Percentiles rank a stretch among this genome's conserved stretches.
Conservation (phyloP, 2,329 filamentous ascomycete species). For the Pochonia chlamydosporia region DNA sequence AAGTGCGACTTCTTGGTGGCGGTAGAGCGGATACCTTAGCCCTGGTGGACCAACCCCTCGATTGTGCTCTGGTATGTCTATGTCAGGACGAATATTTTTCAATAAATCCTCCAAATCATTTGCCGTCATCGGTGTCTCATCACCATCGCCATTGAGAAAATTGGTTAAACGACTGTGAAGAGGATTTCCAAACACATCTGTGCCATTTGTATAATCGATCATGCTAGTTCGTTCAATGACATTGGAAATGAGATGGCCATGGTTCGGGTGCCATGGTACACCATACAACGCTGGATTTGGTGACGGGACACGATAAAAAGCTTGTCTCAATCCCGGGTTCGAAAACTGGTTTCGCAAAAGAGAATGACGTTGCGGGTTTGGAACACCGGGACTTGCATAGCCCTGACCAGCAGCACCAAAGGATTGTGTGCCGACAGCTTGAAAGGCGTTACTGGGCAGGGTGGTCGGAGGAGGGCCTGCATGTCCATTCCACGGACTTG, state of each 20-base stretch:
- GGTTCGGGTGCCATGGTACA: slow-evolving; percentile 1
- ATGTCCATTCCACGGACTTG: background rate
- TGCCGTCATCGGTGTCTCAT: slow-evolving; percentile 35
- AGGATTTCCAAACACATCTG: slow-evolving; percentile 30
- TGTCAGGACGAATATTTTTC: slow-evolving; percentile 67
- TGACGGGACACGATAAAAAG: background rate
- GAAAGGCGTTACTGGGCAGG: background rate
- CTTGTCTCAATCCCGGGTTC: background rate
- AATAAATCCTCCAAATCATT: slow-evolving; percentile 66
- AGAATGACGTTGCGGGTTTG: background rate
- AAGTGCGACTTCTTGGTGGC: slow-evolving; percentile 77
- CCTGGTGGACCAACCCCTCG: slow-evolving; percentile 64
- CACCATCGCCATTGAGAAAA: slow-evolving; percentile 27
- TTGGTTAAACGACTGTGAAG: slow-evolving; percentile 26
- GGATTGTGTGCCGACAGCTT: background rate
- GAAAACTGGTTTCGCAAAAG: background rate
- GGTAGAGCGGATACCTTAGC: slow-evolving; percentile 65
- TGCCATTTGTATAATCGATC: slow-evolving; percentile 29
- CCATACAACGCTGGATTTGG: background rate
- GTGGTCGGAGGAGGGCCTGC: background rate
- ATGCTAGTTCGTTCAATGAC: slow-evolving; percentile 32
- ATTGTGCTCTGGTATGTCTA: slow-evolving; percentile 54
- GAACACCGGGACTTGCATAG: background rate
- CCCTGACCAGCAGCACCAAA: background rate
- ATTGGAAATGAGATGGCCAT: slow-evolving; percentile 18